Evolutionary conservation across 257 asterid genomes (phyloP), one percentile per base, ranked within the genome.

Genomic region (Nicotiana sylvestris): DNA sequence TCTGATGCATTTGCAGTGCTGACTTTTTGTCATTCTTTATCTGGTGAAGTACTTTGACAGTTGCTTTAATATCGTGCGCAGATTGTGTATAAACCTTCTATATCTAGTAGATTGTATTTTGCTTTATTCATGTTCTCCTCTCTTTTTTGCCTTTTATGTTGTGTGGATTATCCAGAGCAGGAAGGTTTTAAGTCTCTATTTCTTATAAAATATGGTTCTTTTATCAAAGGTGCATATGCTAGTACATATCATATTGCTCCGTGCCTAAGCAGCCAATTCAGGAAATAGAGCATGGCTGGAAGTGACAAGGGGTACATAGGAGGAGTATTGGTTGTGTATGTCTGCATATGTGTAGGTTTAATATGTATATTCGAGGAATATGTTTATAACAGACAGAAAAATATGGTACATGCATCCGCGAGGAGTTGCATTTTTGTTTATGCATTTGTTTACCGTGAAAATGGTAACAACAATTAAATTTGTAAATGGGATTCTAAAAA

Each of bases 1-100:
- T 69, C 18, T 69, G 77, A 69, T 69, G 77, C 77, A 37, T 69
- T 69, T 37, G 77, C 77, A 18, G 17, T 68, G 51, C 27, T 35
- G 18, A 46, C 18, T 32, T 21, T 64, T 66, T 37, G 35, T 51
- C 30, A 17, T 37, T 78, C 21, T 56, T 37, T 61, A 67, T 61
- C 74, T 53, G 64, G 10, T 79, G 1, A 78, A 33, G 57, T 53
- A 37, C 39, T 43, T 82, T 82, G 62, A 5, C 27, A 7, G 57
- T 35, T 46, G 39, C 79, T 72, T 72, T 49, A 6, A 46, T 72
- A 72, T 69, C 32, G 33, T 39, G 56, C 10, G 10, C 11, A 39
- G 5, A 69, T 35, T 13, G 13, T 72, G 29, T 70, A 25, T 72
- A 9, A 46, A 13, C 51, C 33, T 25, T 6, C 3, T n/a, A 72